These are phyloP conservation scores for Sclerotinia trifoliorum DNA, from an alignment of 2,329 filamentous ascomycete genomes.

Conservation along the genomic window DNA sequence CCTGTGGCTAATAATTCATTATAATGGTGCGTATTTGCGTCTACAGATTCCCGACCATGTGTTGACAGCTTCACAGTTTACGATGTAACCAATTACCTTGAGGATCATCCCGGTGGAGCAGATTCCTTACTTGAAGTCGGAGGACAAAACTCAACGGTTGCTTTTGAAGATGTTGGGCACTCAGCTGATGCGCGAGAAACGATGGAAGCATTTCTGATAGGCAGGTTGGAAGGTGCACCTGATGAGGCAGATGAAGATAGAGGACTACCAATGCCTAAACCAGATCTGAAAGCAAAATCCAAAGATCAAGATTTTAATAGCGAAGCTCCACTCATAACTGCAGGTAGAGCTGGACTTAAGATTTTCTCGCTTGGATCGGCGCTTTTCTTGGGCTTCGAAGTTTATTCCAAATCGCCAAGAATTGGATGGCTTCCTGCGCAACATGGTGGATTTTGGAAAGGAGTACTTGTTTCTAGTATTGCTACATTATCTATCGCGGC, in stretches of 20 bases:
- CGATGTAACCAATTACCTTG: constrained; percentile 55
- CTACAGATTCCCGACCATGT: not conserved
- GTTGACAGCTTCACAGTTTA: constrained; percentile 48
- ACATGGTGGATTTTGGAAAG: constrained; percentile 40
- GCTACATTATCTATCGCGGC: constrained; percentile 10
- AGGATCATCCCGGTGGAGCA: constrained; percentile 69
- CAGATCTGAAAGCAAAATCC: constrained; percentile 18
- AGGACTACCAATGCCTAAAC: constrained; percentile 23
- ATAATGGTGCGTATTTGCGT: constrained; percentile 46
- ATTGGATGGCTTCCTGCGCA: constrained; percentile 23
- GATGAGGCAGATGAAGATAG: constrained; percentile 24
- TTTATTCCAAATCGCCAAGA: constrained; percentile 14
- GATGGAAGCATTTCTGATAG: constrained; percentile 25
- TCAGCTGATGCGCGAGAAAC: constrained; percentile 48
- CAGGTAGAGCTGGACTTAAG: constrained; percentile 17
- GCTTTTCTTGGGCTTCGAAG: constrained; percentile 19
- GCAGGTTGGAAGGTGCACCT: constrained; percentile 23
- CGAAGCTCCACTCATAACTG: constrained; percentile 20
- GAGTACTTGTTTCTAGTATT: constrained; percentile 24
- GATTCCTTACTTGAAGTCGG: constrained; percentile 76
- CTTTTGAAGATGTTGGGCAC: constrained; percentile 82
- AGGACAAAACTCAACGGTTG: constrained; percentile 74
- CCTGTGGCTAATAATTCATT: constrained; percentile 56
- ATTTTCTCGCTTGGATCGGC: constrained; percentile 16
- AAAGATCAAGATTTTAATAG: constrained; percentile 19